phyloP scores from a whole-genome alignment of 129 eudicot genomes.

The Daucus carota region DNA sequence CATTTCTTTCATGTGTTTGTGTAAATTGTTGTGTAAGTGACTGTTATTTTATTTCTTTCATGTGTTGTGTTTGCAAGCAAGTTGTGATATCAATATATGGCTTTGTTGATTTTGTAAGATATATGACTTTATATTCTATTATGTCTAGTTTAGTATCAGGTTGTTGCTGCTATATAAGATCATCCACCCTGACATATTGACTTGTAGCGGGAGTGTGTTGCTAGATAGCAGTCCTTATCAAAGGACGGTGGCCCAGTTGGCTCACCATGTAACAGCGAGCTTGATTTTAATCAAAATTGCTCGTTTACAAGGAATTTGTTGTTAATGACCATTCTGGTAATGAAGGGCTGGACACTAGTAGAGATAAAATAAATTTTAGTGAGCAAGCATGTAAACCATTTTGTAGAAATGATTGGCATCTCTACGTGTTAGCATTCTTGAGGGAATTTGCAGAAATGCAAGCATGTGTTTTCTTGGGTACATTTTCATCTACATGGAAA shows the following conservation, averaged over 20 bases:
- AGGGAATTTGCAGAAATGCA: constrained; percentile 56
- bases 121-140: no score
- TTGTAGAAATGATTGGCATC: no score
- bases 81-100: no score
- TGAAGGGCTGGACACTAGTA: constrained; percentile 26
- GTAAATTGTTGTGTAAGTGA: no score
- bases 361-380: constrained; percentile 27
- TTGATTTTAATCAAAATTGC: constrained; percentile 39
- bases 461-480: constrained; percentile 45
- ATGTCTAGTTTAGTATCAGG: no score
- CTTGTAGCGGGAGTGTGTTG: constrained; percentile 20
- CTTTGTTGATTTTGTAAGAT: no score
- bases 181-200: constrained; percentile 23
- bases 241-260: constrained; percentile 13
- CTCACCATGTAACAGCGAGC: constrained; percentile 27
- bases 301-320: constrained; percentile 61
- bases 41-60: no score
- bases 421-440: constrained; percentile 53
- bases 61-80: no score
- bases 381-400: constrained; percentile 33
- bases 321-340: constrained; percentile 31
- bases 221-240: constrained; percentile 22
- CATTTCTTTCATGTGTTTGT: no score
- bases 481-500: constrained; percentile 37
- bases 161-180: no score